Base-by-base conservation (phyloP, 805 yeast genomes). In the Starmerella cellae region DNA sequence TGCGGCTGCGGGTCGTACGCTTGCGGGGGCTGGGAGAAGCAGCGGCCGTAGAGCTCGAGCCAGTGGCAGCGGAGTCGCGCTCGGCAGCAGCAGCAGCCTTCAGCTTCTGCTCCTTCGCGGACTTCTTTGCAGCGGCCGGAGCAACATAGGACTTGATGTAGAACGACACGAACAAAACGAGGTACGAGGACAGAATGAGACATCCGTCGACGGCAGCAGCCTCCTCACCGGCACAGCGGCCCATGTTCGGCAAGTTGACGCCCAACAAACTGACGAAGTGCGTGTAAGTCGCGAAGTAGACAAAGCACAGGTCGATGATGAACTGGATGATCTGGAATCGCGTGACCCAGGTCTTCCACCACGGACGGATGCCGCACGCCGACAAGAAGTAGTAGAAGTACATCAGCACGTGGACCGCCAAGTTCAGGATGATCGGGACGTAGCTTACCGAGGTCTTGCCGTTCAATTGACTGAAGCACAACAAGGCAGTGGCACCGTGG, bases 261-360 rank as follows among this genome's bases (percentile, higher is more conserved):
- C 68, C 78, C 69, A 77, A 84, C 47, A 69, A 71, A 60, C 69
- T 68, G 31, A 91, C 87, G 60, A 82, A 84, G 67, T 79, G 85
- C 49, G 95, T 79, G 67, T 83, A 88, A 43, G 94, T 80, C 39
- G 95, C 95, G 63, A 82, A 85, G 70, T 85, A 91, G 51, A 91
- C 93, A 61, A 88, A 87, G 34, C 71, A 75, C 59, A 88, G 73
- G 64, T 88, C 98, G 58, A 88, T 70, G 53, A 88, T 66, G 60
- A 88, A 88, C 68, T 88, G 98, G 57, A 82, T 68, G 66, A 88
- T 88, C 70, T 88, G 98, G 70, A 83, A 78, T 52, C 94, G 74
- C 43, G 98, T 88, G 53, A 88, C 95, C 95, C 95, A 88, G 69
- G 87, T 93, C 68, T 91, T 88, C 98, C 98, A 88, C 96, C 96